Percentiles rank a stretch among this genome's conserved stretches.
These are phyloP conservation scores for Chrysanthemum seticuspe DNA, from an alignment of 129 eudicot genomes.

Conservation along the genomic window DNA sequence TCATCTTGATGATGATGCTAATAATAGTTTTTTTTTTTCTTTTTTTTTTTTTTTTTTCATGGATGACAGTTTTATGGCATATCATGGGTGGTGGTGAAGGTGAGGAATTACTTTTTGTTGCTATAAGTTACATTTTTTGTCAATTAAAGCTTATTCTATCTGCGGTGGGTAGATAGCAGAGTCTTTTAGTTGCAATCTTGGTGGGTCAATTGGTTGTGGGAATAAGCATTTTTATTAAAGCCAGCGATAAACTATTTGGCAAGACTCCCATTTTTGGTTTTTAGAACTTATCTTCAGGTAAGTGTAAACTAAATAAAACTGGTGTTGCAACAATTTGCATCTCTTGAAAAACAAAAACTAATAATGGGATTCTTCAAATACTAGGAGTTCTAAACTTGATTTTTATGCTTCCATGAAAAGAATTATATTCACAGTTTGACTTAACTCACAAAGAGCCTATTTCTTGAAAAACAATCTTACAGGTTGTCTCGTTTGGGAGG, in stretches of 20 bases:
- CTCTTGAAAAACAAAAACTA: no score
- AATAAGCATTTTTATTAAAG: background rate
- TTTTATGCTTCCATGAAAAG: no score
- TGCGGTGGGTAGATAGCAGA: background rate
- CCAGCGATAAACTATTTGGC: no score
- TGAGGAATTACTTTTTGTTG: constrained; percentile 24
- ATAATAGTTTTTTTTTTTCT: no score
- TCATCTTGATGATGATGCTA: background rate
- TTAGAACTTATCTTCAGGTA: no score
- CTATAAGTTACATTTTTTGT: background rate
- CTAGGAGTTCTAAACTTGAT: no score
- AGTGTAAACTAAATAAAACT: no score
- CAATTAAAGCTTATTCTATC: background rate
- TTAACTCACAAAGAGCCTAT: no score
- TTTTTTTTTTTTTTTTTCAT: constrained; percentile 8
- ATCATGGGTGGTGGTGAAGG: constrained; percentile 99
- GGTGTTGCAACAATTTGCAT: no score
- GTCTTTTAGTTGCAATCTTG: constrained; percentile 1
- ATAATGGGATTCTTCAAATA: no score
- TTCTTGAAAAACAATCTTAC: constrained; percentile 19
- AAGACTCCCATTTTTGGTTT: no score
- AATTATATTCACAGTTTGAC: no score
- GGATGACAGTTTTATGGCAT: constrained; percentile 77
- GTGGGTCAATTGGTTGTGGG: background rate
- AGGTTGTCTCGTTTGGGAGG: constrained; percentile 96